A percentile compares a stretch with the other conserved stretches of the same genome.
phyloP scores from a whole-genome alignment of 805 yeast species.

The Spathaspora hagerdaliae region DNA sequence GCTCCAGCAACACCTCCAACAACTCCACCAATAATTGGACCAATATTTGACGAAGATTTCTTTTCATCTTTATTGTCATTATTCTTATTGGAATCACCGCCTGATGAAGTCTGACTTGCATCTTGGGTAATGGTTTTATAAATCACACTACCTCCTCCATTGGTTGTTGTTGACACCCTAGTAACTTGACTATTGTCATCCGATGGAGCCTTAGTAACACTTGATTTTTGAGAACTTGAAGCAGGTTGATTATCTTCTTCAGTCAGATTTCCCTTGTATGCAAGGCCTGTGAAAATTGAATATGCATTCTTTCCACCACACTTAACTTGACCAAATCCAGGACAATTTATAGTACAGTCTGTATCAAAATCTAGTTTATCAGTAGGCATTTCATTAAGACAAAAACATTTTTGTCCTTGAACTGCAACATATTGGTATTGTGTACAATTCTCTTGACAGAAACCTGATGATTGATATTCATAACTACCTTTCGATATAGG shows the following conservation, averaged over 20 bases:
- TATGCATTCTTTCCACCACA: slow-evolving; percentile 39
- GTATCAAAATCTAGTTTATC: slow-evolving; percentile 5
- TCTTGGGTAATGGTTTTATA: slow-evolving; percentile 8
- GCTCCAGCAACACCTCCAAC: slow-evolving; percentile 40
- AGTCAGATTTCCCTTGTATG: slow-evolving; percentile 10
- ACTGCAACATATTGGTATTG: slow-evolving; percentile 36
- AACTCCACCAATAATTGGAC: slow-evolving; percentile 42
- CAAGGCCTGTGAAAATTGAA: slow-evolving; percentile 22
- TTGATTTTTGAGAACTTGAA: too few relatives aligned
- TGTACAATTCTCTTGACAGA: slow-evolving; percentile 27
- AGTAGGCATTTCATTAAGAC: slow-evolving; percentile 30
- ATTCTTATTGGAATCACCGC: neutral
- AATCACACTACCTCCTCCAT: slow-evolving; percentile 6
- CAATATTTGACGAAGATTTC: slow-evolving; percentile 21
- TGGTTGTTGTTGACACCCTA: slow-evolving; percentile 1
- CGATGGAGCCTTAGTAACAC: slow-evolving; percentile 2
- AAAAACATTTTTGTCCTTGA: slow-evolving; percentile 34
- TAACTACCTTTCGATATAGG: slow-evolving; percentile 15
- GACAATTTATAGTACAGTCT: slow-evolving; percentile 27
- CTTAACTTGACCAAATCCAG: slow-evolving; percentile 27
- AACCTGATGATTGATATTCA: slow-evolving; percentile 24
- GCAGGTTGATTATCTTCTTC: neutral
- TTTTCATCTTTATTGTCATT: neutral
- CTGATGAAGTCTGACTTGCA: neutral
- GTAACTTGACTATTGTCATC: neutral